Percentiles rank a stretch among this genome's conserved stretches.
phyloP scores from a whole-genome alignment of 345 rosid genomes.

The Sisymbrium irio region DNA sequence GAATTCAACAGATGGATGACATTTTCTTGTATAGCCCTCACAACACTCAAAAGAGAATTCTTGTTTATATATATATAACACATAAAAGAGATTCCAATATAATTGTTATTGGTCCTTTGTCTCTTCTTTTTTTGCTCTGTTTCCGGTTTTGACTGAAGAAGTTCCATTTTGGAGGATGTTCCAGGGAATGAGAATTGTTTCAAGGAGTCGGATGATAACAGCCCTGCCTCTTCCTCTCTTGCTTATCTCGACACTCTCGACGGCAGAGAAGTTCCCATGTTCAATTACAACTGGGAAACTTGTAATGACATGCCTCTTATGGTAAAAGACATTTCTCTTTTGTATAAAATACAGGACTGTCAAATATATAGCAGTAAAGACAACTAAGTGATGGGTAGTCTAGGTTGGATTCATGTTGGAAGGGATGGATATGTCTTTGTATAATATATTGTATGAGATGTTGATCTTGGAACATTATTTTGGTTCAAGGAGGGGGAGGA shows the following conservation, averaged over 20 bases:
- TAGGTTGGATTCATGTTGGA: background rate
- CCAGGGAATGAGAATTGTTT: constrained; percentile 31
- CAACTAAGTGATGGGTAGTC: constrained; percentile 1
- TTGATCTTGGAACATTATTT: constrained; percentile 22
- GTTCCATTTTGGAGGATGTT: constrained; percentile 41
- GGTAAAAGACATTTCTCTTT: constrained; percentile 14
- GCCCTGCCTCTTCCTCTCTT: constrained; percentile 4
- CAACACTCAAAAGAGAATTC: background rate
- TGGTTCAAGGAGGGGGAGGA: constrained; percentile 3
- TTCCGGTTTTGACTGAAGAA: constrained; percentile 39
- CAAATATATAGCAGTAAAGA: background rate
- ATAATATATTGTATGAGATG: constrained; percentile 5
- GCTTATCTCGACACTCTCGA: constrained; percentile 16
- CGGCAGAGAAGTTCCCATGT: constrained; percentile 27
- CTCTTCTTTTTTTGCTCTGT: background rate
- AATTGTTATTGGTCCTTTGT: background rate
- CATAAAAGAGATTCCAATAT: background rate
- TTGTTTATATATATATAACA: background rate
- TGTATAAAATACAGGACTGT: background rate
- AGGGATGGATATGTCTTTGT: background rate
- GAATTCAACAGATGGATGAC: constrained; percentile 63
- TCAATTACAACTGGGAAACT: constrained; percentile 28
- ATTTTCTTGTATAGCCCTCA: constrained; percentile 61
- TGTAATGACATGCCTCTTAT: constrained; percentile 26
- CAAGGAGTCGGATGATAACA: constrained; percentile 19